phyloP scores from a whole-genome alignment of 768 basidiomycete genomes.

The Hemileccinum rubropunctum region DNA sequence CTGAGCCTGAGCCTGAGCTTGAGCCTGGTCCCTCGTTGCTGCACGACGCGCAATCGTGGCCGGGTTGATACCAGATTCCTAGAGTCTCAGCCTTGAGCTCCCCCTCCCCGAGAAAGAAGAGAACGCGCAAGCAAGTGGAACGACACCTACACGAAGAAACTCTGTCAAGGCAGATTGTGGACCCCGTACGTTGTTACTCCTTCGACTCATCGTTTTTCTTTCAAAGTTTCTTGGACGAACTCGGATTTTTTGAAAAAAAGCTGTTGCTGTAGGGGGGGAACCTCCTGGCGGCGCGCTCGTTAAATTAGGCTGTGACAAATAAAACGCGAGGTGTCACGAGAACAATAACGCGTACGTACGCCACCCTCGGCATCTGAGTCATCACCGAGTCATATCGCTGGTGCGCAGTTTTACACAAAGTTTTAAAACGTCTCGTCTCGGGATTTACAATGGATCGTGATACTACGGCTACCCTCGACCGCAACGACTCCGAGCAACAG shows the following conservation, averaged over 20 bases:
- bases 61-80: constrained; percentile 55
- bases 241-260: too few relatives aligned
- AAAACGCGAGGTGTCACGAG: constrained; percentile 15
- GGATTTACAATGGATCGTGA: neutral
- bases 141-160: constrained; percentile 60
- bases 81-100: neutral
- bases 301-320: constrained; percentile 13
- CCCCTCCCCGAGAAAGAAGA: neutral
- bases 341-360: constrained; percentile 3
- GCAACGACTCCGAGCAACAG: neutral
- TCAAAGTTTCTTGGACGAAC: too few relatives aligned
- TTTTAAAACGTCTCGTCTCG: too few relatives aligned
- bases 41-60: constrained; percentile 38
- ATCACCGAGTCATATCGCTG: too few relatives aligned
- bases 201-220: constrained; percentile 24
- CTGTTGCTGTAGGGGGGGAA: too few relatives aligned
- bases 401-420: too few relatives aligned
- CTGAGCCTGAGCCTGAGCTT: constrained; percentile 16
- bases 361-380: too few relatives aligned
- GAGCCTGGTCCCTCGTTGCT: constrained; percentile 28
- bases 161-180: constrained; percentile 84
- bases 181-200: constrained; percentile 64
- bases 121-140: too few relatives aligned
- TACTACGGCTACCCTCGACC: neutral
- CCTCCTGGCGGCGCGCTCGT: constrained; percentile 4